A percentile compares a stretch with the other conserved stretches of the same genome.
phyloP scores from a whole-genome alignment of 2,329 filamentous ascomycete genomes.

The Phoma sp. region DNA sequence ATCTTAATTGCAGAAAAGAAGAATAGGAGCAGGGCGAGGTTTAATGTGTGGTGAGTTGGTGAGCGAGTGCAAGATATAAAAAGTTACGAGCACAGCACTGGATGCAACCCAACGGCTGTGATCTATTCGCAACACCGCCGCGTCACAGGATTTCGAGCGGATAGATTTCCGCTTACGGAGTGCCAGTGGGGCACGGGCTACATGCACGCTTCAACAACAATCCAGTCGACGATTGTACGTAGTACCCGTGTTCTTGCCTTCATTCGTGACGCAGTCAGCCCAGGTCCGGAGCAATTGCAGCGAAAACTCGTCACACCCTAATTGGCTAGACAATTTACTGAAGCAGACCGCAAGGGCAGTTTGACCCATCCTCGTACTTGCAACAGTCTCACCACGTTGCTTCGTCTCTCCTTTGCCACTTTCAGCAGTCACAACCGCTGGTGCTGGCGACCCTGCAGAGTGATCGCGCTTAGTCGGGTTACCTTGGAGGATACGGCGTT shows the following conservation, averaged over 20 bases:
- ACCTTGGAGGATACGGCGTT: conserved; percentile 2
- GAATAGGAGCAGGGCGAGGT: not conserved
- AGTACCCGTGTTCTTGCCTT: not conserved
- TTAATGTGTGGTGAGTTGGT: not conserved
- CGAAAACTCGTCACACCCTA: not conserved
- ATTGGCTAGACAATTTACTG: not conserved
- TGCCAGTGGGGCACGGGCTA: not conserved
- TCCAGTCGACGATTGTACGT: not conserved
- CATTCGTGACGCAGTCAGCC: not conserved
- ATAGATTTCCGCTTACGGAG: conserved; percentile 24
- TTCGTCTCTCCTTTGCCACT: not conserved
- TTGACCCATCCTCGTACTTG: not conserved
- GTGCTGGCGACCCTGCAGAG: not conserved
- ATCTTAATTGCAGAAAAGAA: not conserved
- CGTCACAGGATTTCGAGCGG: conserved; percentile 13
- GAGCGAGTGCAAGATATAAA: conserved; percentile 26
- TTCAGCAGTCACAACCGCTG: conserved; percentile 3
- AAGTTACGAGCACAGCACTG: conserved; percentile 23
- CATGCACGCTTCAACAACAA: conserved; percentile 2
- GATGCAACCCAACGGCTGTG: conserved; percentile 15
- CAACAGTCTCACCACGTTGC: conserved; percentile 13
- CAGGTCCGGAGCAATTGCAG: not conserved
- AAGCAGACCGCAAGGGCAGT: conserved; percentile 2
- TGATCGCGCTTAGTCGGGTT: not conserved
- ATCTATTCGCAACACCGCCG: conserved; percentile 11